Conservation (phyloP, 768 basidiomycete species). For the Coprinellus micaceus region DNA sequence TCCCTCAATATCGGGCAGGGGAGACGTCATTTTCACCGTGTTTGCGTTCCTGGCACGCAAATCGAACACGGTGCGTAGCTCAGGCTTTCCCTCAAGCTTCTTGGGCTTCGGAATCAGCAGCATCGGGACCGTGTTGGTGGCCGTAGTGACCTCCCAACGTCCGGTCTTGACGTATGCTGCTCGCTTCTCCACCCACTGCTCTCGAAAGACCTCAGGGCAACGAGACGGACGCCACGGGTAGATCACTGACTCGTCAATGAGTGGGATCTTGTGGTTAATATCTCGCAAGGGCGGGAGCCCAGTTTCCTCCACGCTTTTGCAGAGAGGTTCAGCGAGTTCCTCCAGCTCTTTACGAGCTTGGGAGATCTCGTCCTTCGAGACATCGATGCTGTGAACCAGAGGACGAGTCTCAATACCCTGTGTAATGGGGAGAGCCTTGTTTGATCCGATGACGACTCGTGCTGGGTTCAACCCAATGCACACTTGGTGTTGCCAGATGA, state of each 20-base stretch:
- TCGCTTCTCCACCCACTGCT: constrained; percentile 25
- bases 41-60: constrained; percentile 33
- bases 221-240: neutral
- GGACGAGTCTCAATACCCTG: neutral
- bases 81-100: constrained; percentile 9
- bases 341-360: neutral
- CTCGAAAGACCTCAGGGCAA: constrained; percentile 20
- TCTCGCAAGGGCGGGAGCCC: constrained; percentile 5
- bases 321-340: neutral
- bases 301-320: constrained; percentile 2
- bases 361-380: neutral
- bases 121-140: constrained; percentile 32
- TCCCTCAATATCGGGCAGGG: constrained; percentile 15
- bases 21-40: constrained; percentile 28
- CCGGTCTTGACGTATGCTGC: constrained; percentile 22
- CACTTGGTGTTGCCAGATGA: constrained; percentile 29
- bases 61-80: constrained; percentile 34
- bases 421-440: neutral
- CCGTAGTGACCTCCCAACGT: constrained; percentile 25
- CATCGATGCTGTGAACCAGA: neutral
- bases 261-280: constrained; percentile 11
- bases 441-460: constrained; percentile 22
- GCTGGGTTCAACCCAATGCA: constrained; percentile 24
- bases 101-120: constrained; percentile 30
- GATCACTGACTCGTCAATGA: neutral